These are phyloP conservation scores for Salix caprea DNA, from an alignment of 345 rosid genomes.

Conservation along the genomic window DNA sequence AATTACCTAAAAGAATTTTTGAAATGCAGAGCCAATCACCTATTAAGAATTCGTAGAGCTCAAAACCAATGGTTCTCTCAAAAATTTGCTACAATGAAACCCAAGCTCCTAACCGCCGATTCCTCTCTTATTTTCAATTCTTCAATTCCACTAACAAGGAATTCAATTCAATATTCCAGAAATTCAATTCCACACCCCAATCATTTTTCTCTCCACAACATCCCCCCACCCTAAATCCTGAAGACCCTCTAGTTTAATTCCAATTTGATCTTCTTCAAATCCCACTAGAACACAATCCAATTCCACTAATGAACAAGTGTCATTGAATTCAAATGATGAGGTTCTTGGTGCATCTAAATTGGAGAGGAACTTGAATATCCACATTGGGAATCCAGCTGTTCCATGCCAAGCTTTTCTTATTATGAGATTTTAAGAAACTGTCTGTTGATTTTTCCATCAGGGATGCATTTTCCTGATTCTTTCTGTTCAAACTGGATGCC, in stretches of 20 bases:
- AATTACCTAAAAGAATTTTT: too few species aligned
- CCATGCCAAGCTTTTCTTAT: constrained; percentile 2
- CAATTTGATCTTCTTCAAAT: constrained; percentile 31
- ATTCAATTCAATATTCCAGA: too few species aligned
- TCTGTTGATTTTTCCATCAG: neutral
- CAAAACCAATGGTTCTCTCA: too few species aligned
- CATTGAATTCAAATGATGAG: constrained; percentile 2
- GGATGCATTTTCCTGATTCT: neutral
- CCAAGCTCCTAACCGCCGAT: too few species aligned
- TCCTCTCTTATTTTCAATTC: too few species aligned
- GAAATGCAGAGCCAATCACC: too few species aligned
- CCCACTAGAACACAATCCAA: constrained; percentile 16
- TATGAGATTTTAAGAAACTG: neutral
- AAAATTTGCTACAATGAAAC: too few species aligned
- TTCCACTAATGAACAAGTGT: constrained; percentile 1
- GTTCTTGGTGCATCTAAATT: constrained; percentile 24
- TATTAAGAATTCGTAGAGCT: too few species aligned
- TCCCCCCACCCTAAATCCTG: too few species aligned
- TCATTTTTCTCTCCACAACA: too few species aligned
- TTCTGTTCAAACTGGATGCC: neutral
- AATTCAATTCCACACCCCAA: too few species aligned
- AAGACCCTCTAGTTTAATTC: constrained; percentile 22
- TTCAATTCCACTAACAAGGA: too few species aligned
- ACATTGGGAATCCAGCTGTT: constrained; percentile 45
- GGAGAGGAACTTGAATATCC: constrained; percentile 37